Conservation (phyloP, 1,284 basidiomycete genomes). For the Malassezia brasiliensis region DNA sequence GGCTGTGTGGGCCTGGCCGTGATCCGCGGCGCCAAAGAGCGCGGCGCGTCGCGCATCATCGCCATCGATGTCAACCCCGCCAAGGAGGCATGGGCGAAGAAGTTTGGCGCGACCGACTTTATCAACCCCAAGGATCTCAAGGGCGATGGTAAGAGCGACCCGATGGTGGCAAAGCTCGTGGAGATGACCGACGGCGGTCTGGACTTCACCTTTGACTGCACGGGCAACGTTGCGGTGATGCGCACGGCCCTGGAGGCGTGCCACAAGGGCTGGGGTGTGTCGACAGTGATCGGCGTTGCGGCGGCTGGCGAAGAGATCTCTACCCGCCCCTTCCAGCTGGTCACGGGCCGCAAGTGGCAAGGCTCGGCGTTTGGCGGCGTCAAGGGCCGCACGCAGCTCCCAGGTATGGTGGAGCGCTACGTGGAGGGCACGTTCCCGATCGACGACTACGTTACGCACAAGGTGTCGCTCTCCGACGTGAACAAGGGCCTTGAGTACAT, state of each 20-base stretch:
- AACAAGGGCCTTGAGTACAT: conserved; percentile 86
- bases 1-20: conserved; percentile 93
- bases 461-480: conserved; percentile 60
- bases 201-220: conserved; percentile 90
- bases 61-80: conserved; percentile 88
- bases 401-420: conserved; percentile 43
- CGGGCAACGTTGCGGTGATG: conserved; percentile 93
- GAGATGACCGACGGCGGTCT: conserved; percentile 93
- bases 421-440: conserved; percentile 46
- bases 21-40: conserved; percentile 59
- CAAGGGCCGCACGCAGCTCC: conserved; percentile 78
- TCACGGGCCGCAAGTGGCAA: conserved; percentile 94
- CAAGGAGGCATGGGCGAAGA: conserved; percentile 66
- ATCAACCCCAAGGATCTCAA: conserved; percentile 67
- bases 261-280: conserved; percentile 78
- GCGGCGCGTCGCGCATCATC: conserved; percentile 77
- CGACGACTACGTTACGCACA: conserved; percentile 50
- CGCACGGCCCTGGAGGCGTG: conserved; percentile 87
- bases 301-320: conserved; percentile 93
- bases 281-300: conserved; percentile 68
- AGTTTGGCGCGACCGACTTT: conserved; percentile 96
- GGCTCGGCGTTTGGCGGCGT: conserved; percentile 95
- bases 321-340: conserved; percentile 69
- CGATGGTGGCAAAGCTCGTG: conserved; percentile 78
- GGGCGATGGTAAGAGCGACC: conserved; percentile 48